phyloP scores from a whole-genome alignment of 805 yeast genomes.

The Kuraishia hungarica region DNA sequence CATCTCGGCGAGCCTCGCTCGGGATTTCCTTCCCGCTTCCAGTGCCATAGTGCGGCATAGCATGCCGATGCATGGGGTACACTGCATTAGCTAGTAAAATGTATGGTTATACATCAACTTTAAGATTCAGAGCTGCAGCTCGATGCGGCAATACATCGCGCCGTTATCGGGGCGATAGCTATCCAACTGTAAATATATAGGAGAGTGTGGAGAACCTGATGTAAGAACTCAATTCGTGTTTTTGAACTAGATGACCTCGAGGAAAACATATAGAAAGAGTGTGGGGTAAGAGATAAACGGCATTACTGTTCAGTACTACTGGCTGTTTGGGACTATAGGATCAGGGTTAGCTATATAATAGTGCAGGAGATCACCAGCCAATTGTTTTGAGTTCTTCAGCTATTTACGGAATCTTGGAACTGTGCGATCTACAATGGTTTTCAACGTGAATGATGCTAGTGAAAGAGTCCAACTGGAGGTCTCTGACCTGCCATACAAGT shows the following conservation, averaged over 20 bases:
- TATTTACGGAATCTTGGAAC: too few species aligned
- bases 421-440: slow-evolving; percentile 23
- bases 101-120: not conserved
- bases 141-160: not conserved
- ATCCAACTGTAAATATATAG: not conserved
- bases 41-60: not conserved
- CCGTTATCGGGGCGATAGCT: not conserved
- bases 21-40: not conserved
- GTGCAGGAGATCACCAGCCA: not conserved
- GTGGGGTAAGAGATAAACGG: not conserved
- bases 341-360: not conserved
- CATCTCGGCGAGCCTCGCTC: not conserved
- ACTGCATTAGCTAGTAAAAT: not conserved
- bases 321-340: not conserved
- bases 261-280: not conserved
- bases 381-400: too few species aligned
- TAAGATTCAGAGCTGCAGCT: not conserved
- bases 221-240: too few species aligned
- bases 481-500: slow-evolving; percentile 19
- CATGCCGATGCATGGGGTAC: not conserved
- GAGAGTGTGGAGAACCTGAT: not conserved
- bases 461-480: slow-evolving; percentile 15
- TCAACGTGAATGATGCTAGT: slow-evolving; percentile 30
- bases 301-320: not conserved
- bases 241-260: not conserved